These are phyloP conservation scores for Taiwanofungus camphoratus DNA, from an alignment of 1,284 basidiomycete species.

Conservation along the genomic window DNA sequence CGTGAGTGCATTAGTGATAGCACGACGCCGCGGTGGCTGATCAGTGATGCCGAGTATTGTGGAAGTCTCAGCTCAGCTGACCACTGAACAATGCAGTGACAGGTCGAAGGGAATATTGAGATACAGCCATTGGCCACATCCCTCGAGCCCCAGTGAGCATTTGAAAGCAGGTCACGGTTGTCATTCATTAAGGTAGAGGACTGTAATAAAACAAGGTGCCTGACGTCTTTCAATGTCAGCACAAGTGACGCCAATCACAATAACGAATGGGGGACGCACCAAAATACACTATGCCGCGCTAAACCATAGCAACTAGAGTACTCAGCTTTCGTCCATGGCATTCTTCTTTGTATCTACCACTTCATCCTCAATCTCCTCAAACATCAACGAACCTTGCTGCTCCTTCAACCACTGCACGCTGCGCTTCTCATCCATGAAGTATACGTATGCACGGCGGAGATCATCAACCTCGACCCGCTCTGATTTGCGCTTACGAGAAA, in stretches of 20 bases:
- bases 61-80: constrained; percentile 10
- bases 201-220: constrained; percentile 3
- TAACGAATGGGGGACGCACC: constrained; percentile 10
- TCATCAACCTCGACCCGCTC: constrained; percentile 79
- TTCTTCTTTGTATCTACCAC: constrained; percentile 19
- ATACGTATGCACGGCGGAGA: constrained; percentile 77
- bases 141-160: constrained; percentile 3
- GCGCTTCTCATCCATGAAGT: constrained; percentile 94
- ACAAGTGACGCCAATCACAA: neutral
- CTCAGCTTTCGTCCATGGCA: constrained; percentile 30
- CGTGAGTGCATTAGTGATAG: constrained; percentile 10
- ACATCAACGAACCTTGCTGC: constrained; percentile 68
- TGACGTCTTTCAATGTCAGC: constrained; percentile 1
- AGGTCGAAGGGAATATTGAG: neutral
- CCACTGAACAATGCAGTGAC: constrained; percentile 2
- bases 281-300: constrained; percentile 12
- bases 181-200: neutral
- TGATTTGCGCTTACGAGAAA: constrained; percentile 78
- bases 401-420: constrained; percentile 93
- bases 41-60: constrained; percentile 1
- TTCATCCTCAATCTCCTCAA: constrained; percentile 52
- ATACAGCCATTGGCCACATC: constrained; percentile 6
- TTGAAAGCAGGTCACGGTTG: constrained; percentile 7
- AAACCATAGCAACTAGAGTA: neutral
- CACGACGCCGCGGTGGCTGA: constrained; percentile 7